Percentiles rank a stretch among this genome's conserved stretches.
phyloP scores from a whole-genome alignment of 1,284 basidiomycete species.

The Fistulinella staudtii region DNA sequence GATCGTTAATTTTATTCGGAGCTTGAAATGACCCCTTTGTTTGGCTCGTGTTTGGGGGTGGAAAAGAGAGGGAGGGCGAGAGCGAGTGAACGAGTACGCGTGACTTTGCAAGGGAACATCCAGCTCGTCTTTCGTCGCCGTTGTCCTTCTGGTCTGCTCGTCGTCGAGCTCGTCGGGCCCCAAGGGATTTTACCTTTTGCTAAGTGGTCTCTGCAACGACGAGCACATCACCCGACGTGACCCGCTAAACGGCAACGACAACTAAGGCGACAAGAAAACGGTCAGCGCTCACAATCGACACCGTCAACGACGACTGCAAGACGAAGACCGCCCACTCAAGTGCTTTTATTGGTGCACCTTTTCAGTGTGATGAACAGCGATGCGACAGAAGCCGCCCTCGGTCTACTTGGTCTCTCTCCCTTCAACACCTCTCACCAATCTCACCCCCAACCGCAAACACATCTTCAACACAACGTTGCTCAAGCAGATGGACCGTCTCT shows the following conservation, averaged over 20 bases:
- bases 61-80: constrained; percentile 13
- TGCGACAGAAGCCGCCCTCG: constrained; percentile 49
- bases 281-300: constrained; percentile 14
- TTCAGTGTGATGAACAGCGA: constrained; percentile 48
- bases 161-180: constrained; percentile 20
- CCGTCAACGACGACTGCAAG: constrained; percentile 9
- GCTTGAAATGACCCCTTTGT: constrained; percentile 24
- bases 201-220: constrained; percentile 7
- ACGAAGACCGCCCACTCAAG: constrained; percentile 4
- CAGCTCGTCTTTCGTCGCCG: constrained; percentile 17
- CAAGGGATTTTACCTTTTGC: constrained; percentile 2
- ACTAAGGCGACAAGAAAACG: constrained; percentile 19
- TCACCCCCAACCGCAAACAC: constrained; percentile 20
- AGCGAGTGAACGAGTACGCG: constrained; percentile 12
- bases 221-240: constrained; percentile 5
- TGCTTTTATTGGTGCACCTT: constrained; percentile 10
- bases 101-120: constrained; percentile 24
- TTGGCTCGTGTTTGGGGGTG: constrained; percentile 24
- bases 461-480: constrained; percentile 21
- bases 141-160: constrained; percentile 9
- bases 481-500: constrained; percentile 30
- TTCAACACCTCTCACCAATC: constrained; percentile 29
- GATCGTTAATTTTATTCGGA: constrained; percentile 29
- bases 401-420: constrained; percentile 44
- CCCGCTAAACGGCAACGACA: not conserved